Evolutionary conservation across 345 rosid species (phyloP).

Genomic region (Fremontodendron californicum): DNA sequence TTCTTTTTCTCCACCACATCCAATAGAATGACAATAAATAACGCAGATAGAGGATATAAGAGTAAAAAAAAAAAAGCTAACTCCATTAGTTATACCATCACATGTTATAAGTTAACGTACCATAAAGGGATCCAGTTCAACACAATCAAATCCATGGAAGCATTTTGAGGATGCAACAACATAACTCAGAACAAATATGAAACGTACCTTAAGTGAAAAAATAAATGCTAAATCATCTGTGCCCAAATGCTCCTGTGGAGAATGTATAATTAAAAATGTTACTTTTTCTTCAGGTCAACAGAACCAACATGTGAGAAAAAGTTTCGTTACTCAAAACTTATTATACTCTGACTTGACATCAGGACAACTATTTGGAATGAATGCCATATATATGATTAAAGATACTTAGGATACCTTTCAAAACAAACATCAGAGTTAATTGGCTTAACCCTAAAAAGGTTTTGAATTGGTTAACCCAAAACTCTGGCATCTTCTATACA

Average conservation of each 20-base stretch:
- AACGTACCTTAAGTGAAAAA: constrained; percentile 78
- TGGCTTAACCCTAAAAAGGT: not conserved
- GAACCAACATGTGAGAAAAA: not conserved
- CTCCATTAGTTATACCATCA: not conserved
- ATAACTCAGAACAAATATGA: not conserved
- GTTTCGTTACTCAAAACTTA: not conserved
- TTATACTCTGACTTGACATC: not conserved
- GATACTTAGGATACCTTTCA: not conserved
- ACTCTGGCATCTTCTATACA: not conserved
- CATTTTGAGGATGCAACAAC: not conserved
- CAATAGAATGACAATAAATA: not conserved
- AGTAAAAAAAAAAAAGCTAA: not conserved
- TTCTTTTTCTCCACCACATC: not conserved
- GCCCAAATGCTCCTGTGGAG: constrained; percentile 78
- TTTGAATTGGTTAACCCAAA: not conserved
- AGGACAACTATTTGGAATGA: not conserved
- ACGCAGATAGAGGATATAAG: not conserved
- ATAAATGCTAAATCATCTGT: constrained; percentile 81
- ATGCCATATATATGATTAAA: not conserved
- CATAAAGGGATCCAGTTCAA: not conserved
- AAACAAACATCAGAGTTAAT: not conserved
- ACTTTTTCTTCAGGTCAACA: not conserved
- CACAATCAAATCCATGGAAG: not conserved
- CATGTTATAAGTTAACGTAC: not conserved
- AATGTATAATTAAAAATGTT: constrained; percentile 11